Conservation (phyloP, 164 flowering plant genomes). For the Aristolochia contorta region DNA sequence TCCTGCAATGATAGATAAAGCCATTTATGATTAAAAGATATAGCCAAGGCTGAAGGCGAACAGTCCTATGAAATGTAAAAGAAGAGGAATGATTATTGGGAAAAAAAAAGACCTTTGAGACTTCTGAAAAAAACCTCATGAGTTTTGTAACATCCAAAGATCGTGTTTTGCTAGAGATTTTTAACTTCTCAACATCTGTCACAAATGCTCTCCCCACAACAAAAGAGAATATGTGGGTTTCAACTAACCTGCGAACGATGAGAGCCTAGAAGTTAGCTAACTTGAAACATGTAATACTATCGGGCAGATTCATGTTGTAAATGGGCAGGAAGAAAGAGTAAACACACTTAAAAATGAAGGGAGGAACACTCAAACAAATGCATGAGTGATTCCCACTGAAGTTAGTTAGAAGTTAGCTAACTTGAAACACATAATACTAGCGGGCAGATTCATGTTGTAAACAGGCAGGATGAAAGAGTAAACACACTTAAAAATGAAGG, state of each 20-base stretch:
- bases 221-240: slow-evolving; percentile 95
- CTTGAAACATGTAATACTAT: not conserved
- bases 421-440: not conserved
- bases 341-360: no score
- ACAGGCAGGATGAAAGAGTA: no score
- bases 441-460: not conserved
- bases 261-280: slow-evolving; percentile 12
- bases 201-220: slow-evolving; percentile 99
- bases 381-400: no score
- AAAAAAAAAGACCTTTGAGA: slow-evolving; percentile 57
- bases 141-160: slow-evolving; percentile 58
- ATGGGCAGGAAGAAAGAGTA: no score
- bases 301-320: not conserved
- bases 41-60: no score
- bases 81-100: not conserved
- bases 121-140: slow-evolving; percentile 62
- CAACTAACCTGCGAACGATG: slow-evolving; percentile 71
- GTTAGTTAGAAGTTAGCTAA: slow-evolving; percentile 6
- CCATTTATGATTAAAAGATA: not conserved
- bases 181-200: slow-evolving; percentile 93
- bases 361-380: no score
- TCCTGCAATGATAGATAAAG: slow-evolving; percentile 45
- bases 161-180: slow-evolving; percentile 76
- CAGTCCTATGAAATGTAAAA: not conserved
- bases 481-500: no score